Evolutionary conservation across 2,329 filamentous ascomycete genomes (phyloP), one percentile per base, ranked within the genome.

Genomic region (Lasiodiplodia citricola): DNA sequence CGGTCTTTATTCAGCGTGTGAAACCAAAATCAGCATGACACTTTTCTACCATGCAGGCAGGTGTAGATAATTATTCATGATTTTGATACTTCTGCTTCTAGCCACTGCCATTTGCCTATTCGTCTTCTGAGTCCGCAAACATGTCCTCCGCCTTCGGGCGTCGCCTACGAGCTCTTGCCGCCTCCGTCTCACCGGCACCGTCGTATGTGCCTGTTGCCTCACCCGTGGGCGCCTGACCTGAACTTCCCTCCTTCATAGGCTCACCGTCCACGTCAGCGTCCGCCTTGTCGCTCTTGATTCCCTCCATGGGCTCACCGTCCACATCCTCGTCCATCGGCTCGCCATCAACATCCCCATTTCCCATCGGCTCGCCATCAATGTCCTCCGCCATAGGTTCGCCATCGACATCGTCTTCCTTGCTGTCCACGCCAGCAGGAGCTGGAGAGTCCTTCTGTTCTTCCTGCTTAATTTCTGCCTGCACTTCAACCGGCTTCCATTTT

Each of bases 111-210:
- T 7, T 50, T 25, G 13, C 31, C 54, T 28, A 68, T 23, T 63
- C 66, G 21, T 66, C 57, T 2, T 73, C 72, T 21, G 72, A 71
- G 55, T 73, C 71, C 16, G 71, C 77, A 73, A 81, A 81, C 78
- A 81, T 80, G 68, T 81, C 79, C 69, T 79, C 78, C 6, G 79
- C 79, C 60, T 73, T 77, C 7, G 79, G 78, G 54, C 79, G 72
- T 18, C 75, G 69, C 18, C 77, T 71, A 6, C 76, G 73, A 70
- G 78, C 78, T 55, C 77, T 75, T 38, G 78, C 78, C 13, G 78
- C 78, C 44, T 75, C 75, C 1, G 77, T 77, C 71, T 80, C 78
- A 47, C 75, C 75, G 18, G 75, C 67, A 8, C 75, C 71, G 54
- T 75, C 70, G 11, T 63, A 57, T 21, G 11, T 65, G 23, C 25